Evolutionary conservation across 2,329 filamentous ascomycete species (phyloP).

Genomic region (Mycogone perniciosa): DNA sequence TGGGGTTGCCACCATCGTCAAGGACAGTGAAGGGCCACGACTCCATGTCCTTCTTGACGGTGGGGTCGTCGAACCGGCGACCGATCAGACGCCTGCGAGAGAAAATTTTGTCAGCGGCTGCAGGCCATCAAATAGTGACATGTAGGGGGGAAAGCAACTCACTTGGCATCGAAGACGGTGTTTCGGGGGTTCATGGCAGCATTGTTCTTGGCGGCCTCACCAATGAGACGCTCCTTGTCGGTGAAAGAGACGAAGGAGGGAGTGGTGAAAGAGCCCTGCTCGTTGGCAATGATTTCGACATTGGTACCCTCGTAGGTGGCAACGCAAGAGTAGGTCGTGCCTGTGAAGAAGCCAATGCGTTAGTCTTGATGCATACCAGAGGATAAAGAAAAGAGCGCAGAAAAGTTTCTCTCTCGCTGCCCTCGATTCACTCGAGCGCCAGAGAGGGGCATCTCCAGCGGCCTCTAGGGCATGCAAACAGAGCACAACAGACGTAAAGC

Average conservation of each 20-base stretch:
- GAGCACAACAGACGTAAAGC: conserved; percentile 5
- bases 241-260: conserved; percentile 99
- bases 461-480: conserved; percentile 7
- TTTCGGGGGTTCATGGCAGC: conserved; percentile 98
- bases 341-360: conserved; percentile 38
- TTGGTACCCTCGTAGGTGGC: conserved; percentile 99
- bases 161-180: conserved; percentile 99
- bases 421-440: not conserved
- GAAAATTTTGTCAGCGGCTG: conserved; percentile 14
- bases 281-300: conserved; percentile 99
- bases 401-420: not conserved
- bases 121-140: not conserved
- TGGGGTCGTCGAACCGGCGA: conserved; percentile 88
- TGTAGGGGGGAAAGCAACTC: conserved; percentile 32
- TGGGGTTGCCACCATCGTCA: conserved; percentile 79
- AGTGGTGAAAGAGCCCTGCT: conserved; percentile 98
- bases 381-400: not conserved
- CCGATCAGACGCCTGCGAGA: conserved; percentile 85
- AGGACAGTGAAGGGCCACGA: conserved; percentile 99
- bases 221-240: conserved; percentile 96
- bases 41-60: conserved; percentile 98
- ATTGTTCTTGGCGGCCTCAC: conserved; percentile 99
- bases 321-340: conserved; percentile 99
- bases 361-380: conserved; percentile 3
- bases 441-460: conserved; percentile 5